Percentiles rank a stretch among this genome's conserved stretches.
These are phyloP conservation scores for Rhododendron vialii DNA, from an alignment of 148 eudicot genomes.

Conservation along the genomic window DNA sequence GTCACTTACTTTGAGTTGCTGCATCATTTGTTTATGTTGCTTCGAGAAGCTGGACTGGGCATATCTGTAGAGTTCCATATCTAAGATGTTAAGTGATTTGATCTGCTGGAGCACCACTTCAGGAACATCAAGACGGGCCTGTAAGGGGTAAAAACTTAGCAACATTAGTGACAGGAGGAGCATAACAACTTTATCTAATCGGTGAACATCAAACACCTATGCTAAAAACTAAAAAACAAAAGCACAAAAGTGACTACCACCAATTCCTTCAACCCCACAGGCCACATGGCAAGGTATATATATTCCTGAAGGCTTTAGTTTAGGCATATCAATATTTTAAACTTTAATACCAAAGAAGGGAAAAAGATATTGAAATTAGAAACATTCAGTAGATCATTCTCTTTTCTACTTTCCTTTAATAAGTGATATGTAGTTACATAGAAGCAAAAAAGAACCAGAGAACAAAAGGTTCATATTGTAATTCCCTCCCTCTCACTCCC, in stretches of 20 bases:
- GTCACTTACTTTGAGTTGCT: slow-evolving; percentile 36
- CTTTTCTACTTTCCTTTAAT: background rate
- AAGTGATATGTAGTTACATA: background rate
- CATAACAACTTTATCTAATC: background rate
- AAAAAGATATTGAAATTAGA: background rate
- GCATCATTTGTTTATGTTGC: slow-evolving; percentile 45
- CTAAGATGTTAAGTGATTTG: slow-evolving; percentile 64
- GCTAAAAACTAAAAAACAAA: background rate
- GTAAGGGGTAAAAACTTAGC: slow-evolving; percentile 15
- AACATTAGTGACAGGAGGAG: background rate
- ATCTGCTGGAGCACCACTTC: slow-evolving; percentile 61
- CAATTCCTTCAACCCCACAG: background rate
- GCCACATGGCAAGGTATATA: too few relatives aligned
- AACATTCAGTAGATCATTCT: background rate
- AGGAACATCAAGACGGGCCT: slow-evolving; percentile 71
- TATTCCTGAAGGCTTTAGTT: background rate
- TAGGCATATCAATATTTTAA: background rate
- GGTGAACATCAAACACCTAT: background rate
- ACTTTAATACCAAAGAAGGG: background rate
- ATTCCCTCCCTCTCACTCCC: background rate
- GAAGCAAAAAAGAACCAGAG: background rate
- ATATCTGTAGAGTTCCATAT: slow-evolving; percentile 75
- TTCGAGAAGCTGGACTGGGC: slow-evolving; percentile 55
- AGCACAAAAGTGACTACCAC: background rate
- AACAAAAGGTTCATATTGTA: background rate